Base-by-base conservation (phyloP, 192 early-diverging fungal species). In the Chytriomyces sp. region DNA sequence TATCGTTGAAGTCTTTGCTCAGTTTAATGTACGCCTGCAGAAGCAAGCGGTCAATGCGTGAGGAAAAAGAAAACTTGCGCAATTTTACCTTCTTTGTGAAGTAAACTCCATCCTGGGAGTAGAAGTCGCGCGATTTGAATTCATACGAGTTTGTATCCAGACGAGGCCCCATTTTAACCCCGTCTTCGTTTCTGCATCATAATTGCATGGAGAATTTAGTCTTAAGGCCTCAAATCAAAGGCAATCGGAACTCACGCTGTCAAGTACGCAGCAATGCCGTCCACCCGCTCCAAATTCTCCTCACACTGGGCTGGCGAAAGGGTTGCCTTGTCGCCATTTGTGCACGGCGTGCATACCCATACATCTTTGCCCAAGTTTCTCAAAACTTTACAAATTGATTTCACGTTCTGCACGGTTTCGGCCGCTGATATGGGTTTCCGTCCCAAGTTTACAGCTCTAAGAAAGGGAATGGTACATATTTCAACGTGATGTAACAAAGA, bases 1-100 rank as follows among this genome's bases (percentile, higher is more conserved):
- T 26, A 57, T 86, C 85, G 0, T 59, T 70, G 23, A 86, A 73
- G 67, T 86, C 85, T 64, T 82, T 82, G 20, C 80, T 73, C 5
- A 86, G 50, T 67, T 86, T 86, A n/a, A 50, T 26, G 65, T 86
- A 86, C 10, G 81, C 85, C 85, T 86, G 43, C 7, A 71, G 18
- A 18, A 35, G 35, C 35, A 35, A 35, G 35, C 35, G 35, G 35
- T 35, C 35, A 35, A 35, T 35, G 35, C 35, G 35, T 35, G 35
- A 35, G 35, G 2, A 18, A 23, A 9, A 45, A 20, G 20, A 77
- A 6, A 67, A 45, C 16, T 5, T 18, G 13, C 20, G 18, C 16
- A 35, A 35, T 13, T 13, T 10, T 13, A 57, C 65, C 68, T 69
- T 70, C 26, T 5, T 60, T 13, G 50, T 62, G 16, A 78, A 65